Evolutionary conservation across 768 basidiomycete genomes (phyloP).

Genomic region (Mycena vitilis): DNA sequence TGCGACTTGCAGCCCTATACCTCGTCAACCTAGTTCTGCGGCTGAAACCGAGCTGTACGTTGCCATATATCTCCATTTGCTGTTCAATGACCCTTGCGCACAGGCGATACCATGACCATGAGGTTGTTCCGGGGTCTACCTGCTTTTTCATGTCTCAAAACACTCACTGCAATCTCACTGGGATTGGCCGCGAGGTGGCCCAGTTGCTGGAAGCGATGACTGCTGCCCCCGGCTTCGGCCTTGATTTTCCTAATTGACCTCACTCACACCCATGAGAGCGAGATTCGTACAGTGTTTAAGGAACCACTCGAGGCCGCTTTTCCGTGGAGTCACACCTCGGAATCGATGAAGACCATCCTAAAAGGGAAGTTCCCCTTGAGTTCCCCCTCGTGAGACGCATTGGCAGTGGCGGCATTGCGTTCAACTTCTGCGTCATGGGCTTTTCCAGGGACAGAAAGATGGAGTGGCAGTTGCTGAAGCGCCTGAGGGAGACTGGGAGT

Average conservation of each 20-base stretch:
- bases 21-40: background rate
- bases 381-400: background rate
- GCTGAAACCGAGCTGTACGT: background rate
- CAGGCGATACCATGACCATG: no score
- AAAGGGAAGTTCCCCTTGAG: conserved; percentile 5
- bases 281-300: background rate
- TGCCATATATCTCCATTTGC: no score
- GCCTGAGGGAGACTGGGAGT: conserved; percentile 4
- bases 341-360: conserved; percentile 6
- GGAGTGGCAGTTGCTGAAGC: conserved; percentile 2
- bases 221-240: background rate
- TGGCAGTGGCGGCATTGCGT: no score
- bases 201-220: background rate
- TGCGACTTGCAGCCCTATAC: background rate
- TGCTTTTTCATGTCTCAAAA: background rate
- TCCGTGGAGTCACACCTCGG: background rate
- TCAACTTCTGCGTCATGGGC: background rate
- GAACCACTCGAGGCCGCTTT: background rate
- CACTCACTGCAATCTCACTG: background rate
- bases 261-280: background rate
- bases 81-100: no score
- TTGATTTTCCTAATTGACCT: background rate
- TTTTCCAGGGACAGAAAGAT: conserved; percentile 16
- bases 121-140: background rate
- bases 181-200: background rate